These are phyloP conservation scores for Lepidium sativum DNA, from an alignment of 345 rosid species.

Conservation along the genomic window DNA sequence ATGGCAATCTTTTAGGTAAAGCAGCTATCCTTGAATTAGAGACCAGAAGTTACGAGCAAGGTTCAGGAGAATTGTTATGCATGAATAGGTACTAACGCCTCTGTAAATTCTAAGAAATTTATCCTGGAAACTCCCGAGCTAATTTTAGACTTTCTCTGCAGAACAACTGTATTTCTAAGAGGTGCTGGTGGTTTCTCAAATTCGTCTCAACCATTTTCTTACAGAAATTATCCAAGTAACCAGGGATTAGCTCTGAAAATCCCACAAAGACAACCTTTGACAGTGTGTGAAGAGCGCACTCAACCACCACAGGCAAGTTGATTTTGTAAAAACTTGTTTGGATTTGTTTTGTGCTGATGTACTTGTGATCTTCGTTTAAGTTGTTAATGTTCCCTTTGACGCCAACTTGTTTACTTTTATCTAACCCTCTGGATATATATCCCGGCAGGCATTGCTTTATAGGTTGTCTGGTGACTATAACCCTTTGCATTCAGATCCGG, in stretches of 20 bases:
- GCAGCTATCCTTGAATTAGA: constrained; percentile 82
- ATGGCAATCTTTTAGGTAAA: constrained; percentile 45
- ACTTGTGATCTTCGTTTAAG: background rate
- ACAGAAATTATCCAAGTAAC: constrained; percentile 55
- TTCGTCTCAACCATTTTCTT: constrained; percentile 58
- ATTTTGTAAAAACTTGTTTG: background rate
- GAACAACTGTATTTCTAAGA: constrained; percentile 52
- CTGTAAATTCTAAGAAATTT: background rate
- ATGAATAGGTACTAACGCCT: constrained; percentile 54
- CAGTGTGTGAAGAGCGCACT: constrained; percentile 56
- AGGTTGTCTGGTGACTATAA: constrained; percentile 93
- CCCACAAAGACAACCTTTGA: constrained; percentile 56
- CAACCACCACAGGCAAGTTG: constrained; percentile 78
- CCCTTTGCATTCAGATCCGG: constrained; percentile 91
- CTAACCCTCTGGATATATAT: constrained; percentile 15
- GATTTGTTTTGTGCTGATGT: background rate
- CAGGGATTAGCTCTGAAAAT: constrained; percentile 53
- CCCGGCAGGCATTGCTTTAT: constrained; percentile 76
- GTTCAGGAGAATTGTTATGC: constrained; percentile 61
- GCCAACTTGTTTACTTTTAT: background rate
- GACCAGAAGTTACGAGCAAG: constrained; percentile 61
- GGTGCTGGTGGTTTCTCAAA: constrained; percentile 96
- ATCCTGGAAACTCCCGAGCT: background rate
- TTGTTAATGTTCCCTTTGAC: background rate
- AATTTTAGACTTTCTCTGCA: constrained; percentile 24